Percentiles rank a stretch among this genome's conserved stretches.
These are phyloP conservation scores for Trichomonas vaginalis DNA, from an alignment of 208 protist species.

Conservation along the genomic window DNA sequence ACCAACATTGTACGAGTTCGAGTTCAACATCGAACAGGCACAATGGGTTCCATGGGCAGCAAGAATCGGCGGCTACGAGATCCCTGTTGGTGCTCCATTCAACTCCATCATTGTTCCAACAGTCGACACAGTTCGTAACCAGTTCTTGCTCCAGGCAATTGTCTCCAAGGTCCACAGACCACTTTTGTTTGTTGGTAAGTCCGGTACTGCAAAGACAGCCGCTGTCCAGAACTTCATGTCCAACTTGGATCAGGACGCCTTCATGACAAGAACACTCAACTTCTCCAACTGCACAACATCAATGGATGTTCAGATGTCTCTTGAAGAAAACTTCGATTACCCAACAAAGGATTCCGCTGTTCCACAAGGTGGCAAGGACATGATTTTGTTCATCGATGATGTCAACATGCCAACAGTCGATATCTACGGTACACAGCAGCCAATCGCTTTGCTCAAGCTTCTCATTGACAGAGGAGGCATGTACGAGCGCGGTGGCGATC, in stretches of 20 bases:
- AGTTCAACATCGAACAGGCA: conserved; percentile 46
- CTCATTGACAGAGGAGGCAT: conserved; percentile 77
- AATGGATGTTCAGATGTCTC: conserved; percentile 72
- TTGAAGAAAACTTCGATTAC: conserved; percentile 90
- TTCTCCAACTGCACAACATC: conserved; percentile 80
- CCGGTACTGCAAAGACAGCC: conserved; percentile 92
- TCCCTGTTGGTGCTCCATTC: conserved; percentile 63
- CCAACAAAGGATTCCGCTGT: conserved; percentile 73
- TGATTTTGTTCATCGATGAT: conserved; percentile 91
- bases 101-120: conserved; percentile 86
- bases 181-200: conserved; percentile 80
- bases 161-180: conserved; percentile 58
- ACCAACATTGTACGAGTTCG: neutral
- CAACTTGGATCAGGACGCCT: conserved; percentile 51
- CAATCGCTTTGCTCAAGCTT: conserved; percentile 90
- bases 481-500: conserved; percentile 78
- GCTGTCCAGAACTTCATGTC: conserved; percentile 78
- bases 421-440: conserved; percentile 91
- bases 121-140: conserved; percentile 88
- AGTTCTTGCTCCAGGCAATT: conserved; percentile 75
- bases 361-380: conserved; percentile 74
- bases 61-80: conserved; percentile 66
- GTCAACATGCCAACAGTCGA: conserved; percentile 95
- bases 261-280: conserved; percentile 74
- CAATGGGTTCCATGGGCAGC: conserved; percentile 81